phyloP scores from a whole-genome alignment of 2,329 filamentous ascomycete species.

The Phialophora expanda region DNA sequence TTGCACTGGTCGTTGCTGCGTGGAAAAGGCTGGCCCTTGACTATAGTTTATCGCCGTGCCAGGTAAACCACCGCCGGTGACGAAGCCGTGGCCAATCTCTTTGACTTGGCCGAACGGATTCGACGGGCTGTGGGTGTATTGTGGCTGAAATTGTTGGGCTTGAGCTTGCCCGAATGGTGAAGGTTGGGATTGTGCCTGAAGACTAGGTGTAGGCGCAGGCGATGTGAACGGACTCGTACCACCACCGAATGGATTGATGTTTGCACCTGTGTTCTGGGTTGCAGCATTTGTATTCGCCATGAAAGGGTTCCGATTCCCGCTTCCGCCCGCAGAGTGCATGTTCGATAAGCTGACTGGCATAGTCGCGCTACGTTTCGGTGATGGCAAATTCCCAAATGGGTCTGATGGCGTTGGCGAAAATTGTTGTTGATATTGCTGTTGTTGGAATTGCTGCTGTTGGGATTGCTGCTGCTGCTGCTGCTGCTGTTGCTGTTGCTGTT shows the following conservation, averaged over 20 bases:
- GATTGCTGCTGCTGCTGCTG: conserved; percentile 27
- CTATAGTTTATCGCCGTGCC: background rate
- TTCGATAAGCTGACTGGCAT: conserved; percentile 41
- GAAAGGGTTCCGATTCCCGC: conserved; percentile 45
- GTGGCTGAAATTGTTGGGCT: background rate
- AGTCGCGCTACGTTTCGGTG: conserved; percentile 42
- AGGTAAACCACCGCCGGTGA: background rate
- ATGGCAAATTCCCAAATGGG: conserved; percentile 36
- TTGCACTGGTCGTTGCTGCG: conserved; percentile 14
- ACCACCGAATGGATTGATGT: conserved; percentile 6
- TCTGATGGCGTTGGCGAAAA: conserved; percentile 37
- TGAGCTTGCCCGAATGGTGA: conserved; percentile 4
- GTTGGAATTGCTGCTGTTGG: background rate
- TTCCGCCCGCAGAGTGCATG: conserved; percentile 39
- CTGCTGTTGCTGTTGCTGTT: conserved; percentile 26
- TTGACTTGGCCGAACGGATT: conserved; percentile 6
- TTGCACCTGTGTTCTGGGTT: conserved; percentile 12
- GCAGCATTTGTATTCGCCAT: conserved; percentile 32
- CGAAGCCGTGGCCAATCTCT: conserved; percentile 4
- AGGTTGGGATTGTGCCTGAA: conserved; percentile 4
- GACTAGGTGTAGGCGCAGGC: conserved; percentile 7
- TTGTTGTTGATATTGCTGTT: conserved; percentile 25
- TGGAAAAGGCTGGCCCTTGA: background rate
- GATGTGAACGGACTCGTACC: conserved; percentile 6
- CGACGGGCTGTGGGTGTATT: background rate